Base-by-base conservation (phyloP, 169 alveolate species). In the Plasmodium cynomolgi region DNA sequence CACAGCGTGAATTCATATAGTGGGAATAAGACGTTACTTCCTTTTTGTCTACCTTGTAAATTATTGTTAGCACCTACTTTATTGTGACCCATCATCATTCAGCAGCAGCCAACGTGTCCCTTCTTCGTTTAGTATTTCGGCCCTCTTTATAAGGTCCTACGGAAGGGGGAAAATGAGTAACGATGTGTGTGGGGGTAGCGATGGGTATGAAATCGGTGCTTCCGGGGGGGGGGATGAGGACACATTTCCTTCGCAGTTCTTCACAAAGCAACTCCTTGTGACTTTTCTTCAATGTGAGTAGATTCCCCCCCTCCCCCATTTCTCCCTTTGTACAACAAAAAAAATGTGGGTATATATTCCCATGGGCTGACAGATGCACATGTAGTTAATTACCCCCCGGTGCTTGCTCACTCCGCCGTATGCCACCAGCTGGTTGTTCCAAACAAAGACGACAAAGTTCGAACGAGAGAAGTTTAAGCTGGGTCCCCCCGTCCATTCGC, bases 41-140 rank as follows among this genome's bases (percentile, higher is more conserved):
- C 75, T 62, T 68, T 17, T 23, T 68, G 77, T 3, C 37, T 68
- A 20, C 77, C 34, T 23, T 23, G 39, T 68, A 23, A 68, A 50
- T 50, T 68, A 68, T 68, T 26, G 0, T 1, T 68, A 23, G 77
- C 37, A 23, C 39, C 33, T 83, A 15, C n/a, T 39, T 84, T 50
- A 41, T 23, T 17, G 62, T 20, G 41, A 33, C 56, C 71, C 90
- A 50, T 17, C 31, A 34, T 90, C 91, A 41, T 90, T 79, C 56
- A 90, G 7, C 29, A 90, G 15, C 20, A 62, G 37, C 94, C 94
- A 90, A 79, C 74, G 37, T n/a, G 81, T 62, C 37, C 83, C 83
- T 80, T 90, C 82, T 81, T 90, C 94, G 34, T 90, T 68, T 39
- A 90, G 58, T 81, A 90, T 90, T 90, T 90, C 94, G n/a, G 84